These are phyloP conservation scores for Chlorella sp. DNA, from an alignment of 139 green algal genomes.

Conservation along the genomic window DNA sequence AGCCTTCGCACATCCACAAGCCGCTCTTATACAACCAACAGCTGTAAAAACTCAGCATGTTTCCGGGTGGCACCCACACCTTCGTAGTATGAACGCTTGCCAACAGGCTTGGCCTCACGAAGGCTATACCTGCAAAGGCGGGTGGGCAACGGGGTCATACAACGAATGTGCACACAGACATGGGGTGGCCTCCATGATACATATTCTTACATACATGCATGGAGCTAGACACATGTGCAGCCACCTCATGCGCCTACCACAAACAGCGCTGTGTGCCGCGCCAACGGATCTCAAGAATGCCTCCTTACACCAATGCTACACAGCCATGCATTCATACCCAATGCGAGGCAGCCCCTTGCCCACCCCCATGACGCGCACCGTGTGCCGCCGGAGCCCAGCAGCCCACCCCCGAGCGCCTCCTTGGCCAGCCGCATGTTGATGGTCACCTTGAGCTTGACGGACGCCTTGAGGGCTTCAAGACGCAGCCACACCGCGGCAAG, in stretches of 20 bases:
- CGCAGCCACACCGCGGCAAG: constrained; percentile 46
- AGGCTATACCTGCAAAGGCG: constrained; percentile 13
- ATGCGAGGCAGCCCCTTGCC: background rate
- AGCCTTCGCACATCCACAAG: background rate
- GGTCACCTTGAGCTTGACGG: constrained; percentile 32
- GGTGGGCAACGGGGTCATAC: background rate
- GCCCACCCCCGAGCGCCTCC: background rate
- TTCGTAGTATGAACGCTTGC: constrained; percentile 23
- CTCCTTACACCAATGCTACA: background rate
- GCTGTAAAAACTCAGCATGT: background rate
- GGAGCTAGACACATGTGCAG: background rate
- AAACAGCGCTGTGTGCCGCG: too few relatives aligned
- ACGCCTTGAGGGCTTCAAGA: constrained; percentile 31
- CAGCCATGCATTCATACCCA: background rate
- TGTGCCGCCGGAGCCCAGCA: background rate
- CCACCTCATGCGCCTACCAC: background rate
- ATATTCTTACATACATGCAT: background rate
- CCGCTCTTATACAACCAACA: background rate
- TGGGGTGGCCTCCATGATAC: too few relatives aligned
- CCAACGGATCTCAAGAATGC: too few relatives aligned
- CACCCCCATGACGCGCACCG: background rate
- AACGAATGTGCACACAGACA: background rate
- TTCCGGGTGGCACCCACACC: background rate
- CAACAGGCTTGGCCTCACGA: constrained; percentile 11
- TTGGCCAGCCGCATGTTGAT: constrained; percentile 27